A percentile compares a stretch with the other conserved stretches of the same genome.
Evolutionary conservation across 768 basidiomycete species (phyloP).

Genomic region (Tricholoma furcatifolium): DNA sequence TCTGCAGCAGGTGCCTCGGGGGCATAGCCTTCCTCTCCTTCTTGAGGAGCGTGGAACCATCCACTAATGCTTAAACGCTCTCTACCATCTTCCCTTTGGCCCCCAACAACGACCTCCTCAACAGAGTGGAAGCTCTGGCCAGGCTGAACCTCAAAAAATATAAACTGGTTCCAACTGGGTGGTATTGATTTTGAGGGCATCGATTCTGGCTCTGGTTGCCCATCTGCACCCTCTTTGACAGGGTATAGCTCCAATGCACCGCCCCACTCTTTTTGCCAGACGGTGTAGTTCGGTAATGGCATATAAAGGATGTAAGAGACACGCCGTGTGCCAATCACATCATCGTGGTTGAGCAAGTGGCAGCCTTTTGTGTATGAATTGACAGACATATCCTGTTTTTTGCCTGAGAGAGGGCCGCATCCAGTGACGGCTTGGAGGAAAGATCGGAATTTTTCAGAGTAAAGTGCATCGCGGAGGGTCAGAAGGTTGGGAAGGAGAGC

Average conservation of each 20-base stretch:
- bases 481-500: conserved; percentile 79
- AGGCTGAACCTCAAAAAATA: conserved; percentile 91
- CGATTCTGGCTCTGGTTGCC: conserved; percentile 65
- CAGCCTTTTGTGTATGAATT: conserved; percentile 90
- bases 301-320: conserved; percentile 98
- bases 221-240: conserved; percentile 54
- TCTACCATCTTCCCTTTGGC: conserved; percentile 61
- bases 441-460: conserved; percentile 76
- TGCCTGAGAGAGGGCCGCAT: conserved; percentile 87
- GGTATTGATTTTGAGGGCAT: conserved; percentile 67
- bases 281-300: conserved; percentile 69
- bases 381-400: conserved; percentile 93
- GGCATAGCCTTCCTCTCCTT: conserved; percentile 86
- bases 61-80: conserved; percentile 88
- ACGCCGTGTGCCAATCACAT: conserved; percentile 91
- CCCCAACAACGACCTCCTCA: conserved; percentile 90
- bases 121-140: conserved; percentile 96
- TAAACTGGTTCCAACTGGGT: conserved; percentile 87
- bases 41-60: conserved; percentile 94
- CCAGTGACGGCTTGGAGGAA: conserved; percentile 88
- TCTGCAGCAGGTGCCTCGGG: conserved; percentile 43
- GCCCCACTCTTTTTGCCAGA: conserved; percentile 90
- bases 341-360: conserved; percentile 97
- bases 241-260: conserved; percentile 95
- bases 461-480: conserved; percentile 85